Base-by-base conservation (phyloP, 2,329 filamentous ascomycete species). In the Aschersonia sp. region DNA sequence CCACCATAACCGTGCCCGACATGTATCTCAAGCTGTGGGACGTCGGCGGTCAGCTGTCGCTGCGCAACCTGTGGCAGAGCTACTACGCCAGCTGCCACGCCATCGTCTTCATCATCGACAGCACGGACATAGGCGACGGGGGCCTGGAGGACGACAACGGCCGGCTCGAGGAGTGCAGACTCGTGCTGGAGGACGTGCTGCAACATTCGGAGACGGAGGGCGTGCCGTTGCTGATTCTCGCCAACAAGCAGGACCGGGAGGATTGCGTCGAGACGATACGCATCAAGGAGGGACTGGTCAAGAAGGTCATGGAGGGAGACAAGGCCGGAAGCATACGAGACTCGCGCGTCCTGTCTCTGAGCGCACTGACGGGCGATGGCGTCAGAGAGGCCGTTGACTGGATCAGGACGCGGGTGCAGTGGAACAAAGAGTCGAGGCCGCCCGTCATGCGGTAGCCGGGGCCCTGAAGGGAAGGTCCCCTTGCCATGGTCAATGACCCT, bases 1-100 rank as follows among this genome's bases (percentile, higher is more conserved):
- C 87, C 52, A 92, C 89, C 44, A 86, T 98, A 61, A 80, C 85
- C 29, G 75, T 97, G 30, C 84, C 87, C 12, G 87, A 95, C 64
- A 90, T 96, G 79, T 96, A 97, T 71, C 75, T 98, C 60, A 95
- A 96, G 72, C 85, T 98, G 58, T 97, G 92, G 92, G 92, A 98
- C 62, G 87, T 98, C 1, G 92, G 92, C 54, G 92, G 92, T 6
- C 92, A 98, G 66, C 81, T 92, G 60, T 84, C 79, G 31, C 76
- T 98, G 60, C 83, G 92, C 52, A 83, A 84, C 53, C 78, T 97
- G 33, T 98, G 92, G 92, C 87, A 95, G 65, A 87, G 82, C 65
- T 98, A 98, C 70, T 98, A 96, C 71, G 75, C 81, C 46, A 86
- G 80, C 63, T 94, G 88, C 59, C 92, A 98, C 64, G 92, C 92